A percentile compares a stretch with the other conserved stretches of the same genome.
Conservation (phyloP, 1,284 basidiomycete species). For the Malassezia slooffiae region DNA sequence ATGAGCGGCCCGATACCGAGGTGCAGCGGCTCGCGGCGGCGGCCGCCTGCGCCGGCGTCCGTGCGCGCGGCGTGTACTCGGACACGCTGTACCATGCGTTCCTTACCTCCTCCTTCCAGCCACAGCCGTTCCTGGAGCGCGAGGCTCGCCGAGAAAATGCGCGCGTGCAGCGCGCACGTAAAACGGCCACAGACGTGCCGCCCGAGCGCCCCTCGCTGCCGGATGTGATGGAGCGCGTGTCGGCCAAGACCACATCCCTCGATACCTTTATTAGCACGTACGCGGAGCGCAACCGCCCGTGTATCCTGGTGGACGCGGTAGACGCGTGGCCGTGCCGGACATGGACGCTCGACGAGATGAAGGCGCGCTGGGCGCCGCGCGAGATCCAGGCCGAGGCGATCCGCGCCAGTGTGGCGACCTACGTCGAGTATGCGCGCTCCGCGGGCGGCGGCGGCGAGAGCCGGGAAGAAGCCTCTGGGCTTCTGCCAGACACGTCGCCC, state of each 20-base stretch:
- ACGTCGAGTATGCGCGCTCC: conserved; percentile 28
- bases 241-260: conserved; percentile 14
- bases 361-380: conserved; percentile 20
- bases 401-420: conserved; percentile 19
- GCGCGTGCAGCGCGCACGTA: background rate
- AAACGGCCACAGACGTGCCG: conserved; percentile 10
- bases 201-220: conserved; percentile 18
- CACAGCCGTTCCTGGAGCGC: background rate
- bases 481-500: conserved; percentile 38
- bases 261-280: conserved; percentile 16
- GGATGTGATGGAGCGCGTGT: conserved; percentile 21
- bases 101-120: conserved; percentile 25
- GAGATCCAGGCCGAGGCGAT: conserved; percentile 39
- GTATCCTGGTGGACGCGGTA: conserved; percentile 32
- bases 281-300: conserved; percentile 22
- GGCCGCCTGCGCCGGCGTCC: too few species aligned
- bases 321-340: conserved; percentile 29
- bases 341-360: conserved; percentile 29
- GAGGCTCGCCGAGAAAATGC: background rate
- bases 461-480: conserved; percentile 6
- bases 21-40: too few species aligned
- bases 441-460: conserved; percentile 7
- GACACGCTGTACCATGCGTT: conserved; percentile 36
- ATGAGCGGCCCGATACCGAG: conserved; percentile 17
- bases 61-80: conserved; percentile 11